Base-by-base conservation (phyloP, 1,284 basidiomycete species). In the Lignosus rhinocerotis region DNA sequence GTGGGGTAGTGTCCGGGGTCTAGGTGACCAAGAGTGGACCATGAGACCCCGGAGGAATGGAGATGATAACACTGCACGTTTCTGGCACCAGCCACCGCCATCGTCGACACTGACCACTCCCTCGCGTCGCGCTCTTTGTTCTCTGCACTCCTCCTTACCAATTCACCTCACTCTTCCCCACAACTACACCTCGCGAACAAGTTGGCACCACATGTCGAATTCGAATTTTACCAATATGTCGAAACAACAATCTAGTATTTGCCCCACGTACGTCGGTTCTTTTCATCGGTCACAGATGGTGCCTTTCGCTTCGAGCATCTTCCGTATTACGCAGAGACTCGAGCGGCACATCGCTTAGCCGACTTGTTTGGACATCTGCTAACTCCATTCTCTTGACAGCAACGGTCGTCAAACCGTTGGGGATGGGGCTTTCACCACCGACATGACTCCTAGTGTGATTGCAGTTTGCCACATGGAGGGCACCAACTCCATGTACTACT, bases 351-450 rank as follows among this genome's bases (percentile, higher is more conserved):
- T 53, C 31, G 31, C 9, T 5, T n/a, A 2, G n/a, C 43, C 25
- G 12, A 31, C 21, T n/a, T 12, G 21, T 34, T 6, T 16, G 21
- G 46, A 2, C n/a, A n/a, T 49, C 7, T 72, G 43, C 60, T 59
- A n/a, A 66, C 52, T 30, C 32, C 32, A 44, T 39, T 41, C 16
- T 30, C 17, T 54, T 63, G 72, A 11, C 73, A 93, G 91, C 90
- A 93, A 92, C 90, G 90, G 89, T 78, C 84, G 90, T 90, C 87
- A 85, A 80, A 82, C 87, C 90, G 90, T 93, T 93, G 90, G 90
- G 78, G 91, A 93, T 92, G 90, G 90, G 90, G 90, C 90, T 80
- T 80, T 82, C 79, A 81, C 80, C 75, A 80, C 80, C 82, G 88
- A 91, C 88, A 84, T 81, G 77, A 81, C 84, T 76, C 83, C 87